A percentile compares a stretch with the other conserved stretches of the same genome.
These are phyloP conservation scores for Hypoxylon sp. DNA, from an alignment of 2,329 filamentous ascomycete species.

Conservation along the genomic window DNA sequence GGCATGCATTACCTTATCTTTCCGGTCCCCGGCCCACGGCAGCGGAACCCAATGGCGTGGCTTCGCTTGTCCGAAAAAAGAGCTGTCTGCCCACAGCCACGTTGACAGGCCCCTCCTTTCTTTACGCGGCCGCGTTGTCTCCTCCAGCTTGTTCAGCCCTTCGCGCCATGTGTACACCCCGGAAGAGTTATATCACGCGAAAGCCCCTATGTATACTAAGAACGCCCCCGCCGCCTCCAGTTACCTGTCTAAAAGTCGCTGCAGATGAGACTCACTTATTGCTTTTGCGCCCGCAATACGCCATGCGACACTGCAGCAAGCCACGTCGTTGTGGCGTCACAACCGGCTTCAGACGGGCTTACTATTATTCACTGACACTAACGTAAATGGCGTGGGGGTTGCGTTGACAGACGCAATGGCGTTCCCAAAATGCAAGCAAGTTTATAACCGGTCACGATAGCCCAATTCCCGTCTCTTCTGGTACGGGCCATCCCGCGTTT, in stretches of 20 bases:
- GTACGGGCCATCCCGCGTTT: constrained; percentile 18
- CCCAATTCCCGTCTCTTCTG: constrained; percentile 2
- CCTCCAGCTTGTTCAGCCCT: constrained; percentile 37
- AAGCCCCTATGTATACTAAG: constrained; percentile 18
- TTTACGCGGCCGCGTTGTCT: constrained; percentile 17
- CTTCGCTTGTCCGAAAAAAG: constrained; percentile 46
- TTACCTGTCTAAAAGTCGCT: constrained; percentile 5
- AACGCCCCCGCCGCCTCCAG: constrained; percentile 18
- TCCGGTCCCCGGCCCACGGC: constrained; percentile 45
- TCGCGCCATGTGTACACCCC: constrained; percentile 26
- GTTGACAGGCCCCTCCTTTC: constrained; percentile 40
- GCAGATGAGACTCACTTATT: constrained; percentile 26
- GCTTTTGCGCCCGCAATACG: constrained; percentile 11
- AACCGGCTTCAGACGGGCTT: constrained; percentile 29
- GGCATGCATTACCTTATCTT: constrained; percentile 42
- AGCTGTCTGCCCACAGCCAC: constrained; percentile 31
- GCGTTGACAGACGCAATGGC: constrained; percentile 12
- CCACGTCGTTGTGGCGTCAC: constrained; percentile 34
- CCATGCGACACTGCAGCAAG: constrained; percentile 16
- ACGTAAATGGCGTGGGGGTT: constrained; percentile 32
- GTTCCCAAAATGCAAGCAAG: constrained; percentile 16
- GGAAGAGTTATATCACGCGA: constrained; percentile 38
- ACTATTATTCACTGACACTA: constrained; percentile 23
- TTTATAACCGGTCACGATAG: constrained; percentile 29
- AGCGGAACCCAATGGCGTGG: constrained; percentile 48